phyloP scores from a whole-genome alignment of 2,329 filamentous ascomycete genomes.

The Penicillium sp. region DNA sequence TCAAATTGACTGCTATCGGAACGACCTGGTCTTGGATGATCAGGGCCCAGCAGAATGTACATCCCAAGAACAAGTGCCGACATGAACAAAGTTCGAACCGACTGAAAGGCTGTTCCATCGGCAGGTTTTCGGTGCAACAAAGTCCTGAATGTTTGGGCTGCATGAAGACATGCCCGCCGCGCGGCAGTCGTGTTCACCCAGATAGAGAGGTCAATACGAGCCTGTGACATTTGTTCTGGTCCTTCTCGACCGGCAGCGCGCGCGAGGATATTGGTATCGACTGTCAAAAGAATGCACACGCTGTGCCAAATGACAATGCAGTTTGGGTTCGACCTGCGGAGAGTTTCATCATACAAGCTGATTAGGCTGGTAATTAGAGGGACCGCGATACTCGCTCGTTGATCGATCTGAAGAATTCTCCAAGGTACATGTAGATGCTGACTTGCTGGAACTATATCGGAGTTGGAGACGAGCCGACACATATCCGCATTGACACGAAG shows the following conservation, averaged over 20 bases:
- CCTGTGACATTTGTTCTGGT: not conserved
- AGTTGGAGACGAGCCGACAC: constrained; percentile 2
- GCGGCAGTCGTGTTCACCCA: constrained; percentile 4
- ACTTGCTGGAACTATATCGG: not conserved
- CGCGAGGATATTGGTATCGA: constrained; percentile 5
- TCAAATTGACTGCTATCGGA: not conserved
- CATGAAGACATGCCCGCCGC: constrained; percentile 10
- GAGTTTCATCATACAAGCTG: not conserved
- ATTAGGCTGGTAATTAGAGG: constrained; percentile 1
- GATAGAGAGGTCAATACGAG: not conserved
- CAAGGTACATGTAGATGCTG: constrained; percentile 6
- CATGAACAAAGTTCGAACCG: constrained; percentile 10
- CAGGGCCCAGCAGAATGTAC: not conserved
- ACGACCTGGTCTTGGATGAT: not conserved
- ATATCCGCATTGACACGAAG: constrained; percentile 7
- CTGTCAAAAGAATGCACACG: constrained; percentile 3
- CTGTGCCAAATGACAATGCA: constrained; percentile 14
- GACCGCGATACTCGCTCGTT: constrained; percentile 1
- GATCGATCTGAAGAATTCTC: constrained; percentile 4
- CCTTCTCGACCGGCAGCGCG: constrained; percentile 8
- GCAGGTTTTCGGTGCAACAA: constrained; percentile 11
- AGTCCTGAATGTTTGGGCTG: constrained; percentile 4
- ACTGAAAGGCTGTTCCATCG: constrained; percentile 13
- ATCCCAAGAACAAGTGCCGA: constrained; percentile 9
- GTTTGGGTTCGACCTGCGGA: constrained; percentile 8